Evolutionary conservation across 2,329 filamentous ascomycete species (phyloP).

Genomic region (Leptographium lundbergii): DNA sequence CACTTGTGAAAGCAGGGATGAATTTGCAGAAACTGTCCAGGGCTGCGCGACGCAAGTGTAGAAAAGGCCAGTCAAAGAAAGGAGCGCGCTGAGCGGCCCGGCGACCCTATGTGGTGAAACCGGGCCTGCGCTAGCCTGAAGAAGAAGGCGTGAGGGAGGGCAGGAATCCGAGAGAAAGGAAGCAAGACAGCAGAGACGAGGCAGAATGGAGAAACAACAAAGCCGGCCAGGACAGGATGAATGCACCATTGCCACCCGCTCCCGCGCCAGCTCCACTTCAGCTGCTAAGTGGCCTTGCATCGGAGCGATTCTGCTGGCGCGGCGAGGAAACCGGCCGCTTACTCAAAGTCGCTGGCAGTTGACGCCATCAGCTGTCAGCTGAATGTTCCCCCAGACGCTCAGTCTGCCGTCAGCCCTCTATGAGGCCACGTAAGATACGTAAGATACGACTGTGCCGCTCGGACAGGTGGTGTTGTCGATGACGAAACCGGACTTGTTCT

Average conservation of each 20-base stretch:
- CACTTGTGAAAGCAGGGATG: neutral
- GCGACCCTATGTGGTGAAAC: neutral
- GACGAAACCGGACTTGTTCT: constrained; percentile 14
- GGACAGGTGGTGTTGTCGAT: constrained; percentile 11
- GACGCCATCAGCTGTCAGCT: neutral
- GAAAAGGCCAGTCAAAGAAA: neutral
- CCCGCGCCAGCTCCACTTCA: neutral
- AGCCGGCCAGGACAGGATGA: too few species aligned
- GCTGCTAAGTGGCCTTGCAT: neutral
- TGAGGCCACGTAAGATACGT: too few species aligned
- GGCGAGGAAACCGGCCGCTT: neutral
- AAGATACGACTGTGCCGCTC: neutral
- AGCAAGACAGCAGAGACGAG: neutral
- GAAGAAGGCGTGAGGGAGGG: neutral
- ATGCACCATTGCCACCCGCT: neutral
- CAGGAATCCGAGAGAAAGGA: neutral
- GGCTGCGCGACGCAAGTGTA: neutral
- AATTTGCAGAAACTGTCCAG: too few species aligned
- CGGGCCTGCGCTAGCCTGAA: neutral
- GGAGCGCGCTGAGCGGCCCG: neutral
- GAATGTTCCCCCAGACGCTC: too few species aligned
- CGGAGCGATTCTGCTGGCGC: neutral
- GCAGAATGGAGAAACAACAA: neutral
- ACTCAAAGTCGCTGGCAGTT: too few species aligned
- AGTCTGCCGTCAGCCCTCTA: too few species aligned